Percentiles rank a stretch among this genome's conserved stretches.
These are phyloP conservation scores for Aspergillus quadricinctus DNA, from an alignment of 2,329 filamentous ascomycete species.

Conservation along the genomic window DNA sequence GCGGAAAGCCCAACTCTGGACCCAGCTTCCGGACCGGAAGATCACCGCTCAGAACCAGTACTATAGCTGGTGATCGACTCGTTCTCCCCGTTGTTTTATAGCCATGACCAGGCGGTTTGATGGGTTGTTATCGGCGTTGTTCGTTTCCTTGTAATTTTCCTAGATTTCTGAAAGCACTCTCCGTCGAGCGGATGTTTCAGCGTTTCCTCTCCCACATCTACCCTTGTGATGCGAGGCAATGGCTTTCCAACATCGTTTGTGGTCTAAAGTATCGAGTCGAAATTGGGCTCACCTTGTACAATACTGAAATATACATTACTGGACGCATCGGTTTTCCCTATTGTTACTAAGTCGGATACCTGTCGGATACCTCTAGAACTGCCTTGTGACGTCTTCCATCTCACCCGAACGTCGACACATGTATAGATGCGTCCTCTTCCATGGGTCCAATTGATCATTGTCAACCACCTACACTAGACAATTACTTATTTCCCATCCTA, in stretches of 20 bases:
- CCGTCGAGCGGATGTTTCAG: neutral
- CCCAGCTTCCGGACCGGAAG: slow-evolving; percentile 79
- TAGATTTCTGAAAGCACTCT: neutral
- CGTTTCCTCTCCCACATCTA: neutral
- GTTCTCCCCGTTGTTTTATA: slow-evolving; percentile 5
- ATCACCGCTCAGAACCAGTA: slow-evolving; percentile 82
- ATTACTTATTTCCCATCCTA: neutral
- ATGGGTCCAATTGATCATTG: neutral
- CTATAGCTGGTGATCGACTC: slow-evolving; percentile 71
- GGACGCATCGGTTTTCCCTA: neutral
- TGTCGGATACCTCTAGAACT: neutral
- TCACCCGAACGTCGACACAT: neutral
- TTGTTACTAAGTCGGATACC: neutral
- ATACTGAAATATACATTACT: slow-evolving; percentile 11
- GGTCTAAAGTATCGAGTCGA: neutral
- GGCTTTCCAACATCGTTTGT: neutral
- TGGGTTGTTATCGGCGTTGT: neutral
- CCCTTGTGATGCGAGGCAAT: neutral
- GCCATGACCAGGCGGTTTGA: neutral
- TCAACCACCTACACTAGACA: neutral
- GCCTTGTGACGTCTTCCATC: neutral
- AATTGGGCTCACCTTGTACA: slow-evolving; percentile 10
- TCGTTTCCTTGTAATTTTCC: neutral
- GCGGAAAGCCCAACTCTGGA: slow-evolving; percentile 73
- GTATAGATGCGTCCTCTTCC: neutral